phyloP scores from a whole-genome alignment of 495 filamentous ascomycete species.

The Daldinia childiae region DNA sequence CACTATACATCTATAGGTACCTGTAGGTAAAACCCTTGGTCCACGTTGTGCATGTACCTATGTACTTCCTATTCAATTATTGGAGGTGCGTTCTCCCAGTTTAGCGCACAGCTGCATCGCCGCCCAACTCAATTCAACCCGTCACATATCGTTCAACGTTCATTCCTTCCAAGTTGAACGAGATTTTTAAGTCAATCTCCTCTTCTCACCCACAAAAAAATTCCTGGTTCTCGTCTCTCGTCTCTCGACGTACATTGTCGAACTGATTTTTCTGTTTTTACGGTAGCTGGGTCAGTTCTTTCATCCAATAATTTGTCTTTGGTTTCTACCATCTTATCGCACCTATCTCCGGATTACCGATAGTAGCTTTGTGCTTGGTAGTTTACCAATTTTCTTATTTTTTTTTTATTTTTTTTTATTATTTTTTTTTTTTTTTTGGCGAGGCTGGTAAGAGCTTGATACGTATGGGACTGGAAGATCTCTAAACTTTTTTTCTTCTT shows the following conservation, averaged over 20 bases:
- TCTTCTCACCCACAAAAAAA: slow-evolving; percentile 20
- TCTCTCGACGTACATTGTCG: slow-evolving; percentile 9
- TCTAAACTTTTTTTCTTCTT: slow-evolving; percentile 39
- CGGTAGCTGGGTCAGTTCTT: slow-evolving; percentile 11
- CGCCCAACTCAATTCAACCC: slow-evolving; percentile 39
- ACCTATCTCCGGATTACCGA: slow-evolving; percentile 25
- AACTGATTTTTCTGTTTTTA: background rate
- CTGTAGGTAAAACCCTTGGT: background rate
- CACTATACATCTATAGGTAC: background rate
- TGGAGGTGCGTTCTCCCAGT: slow-evolving; percentile 3
- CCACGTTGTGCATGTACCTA: background rate
- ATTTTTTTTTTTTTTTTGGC: slow-evolving; percentile 38
- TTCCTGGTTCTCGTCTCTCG: slow-evolving; percentile 10
- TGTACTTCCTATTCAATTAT: background rate
- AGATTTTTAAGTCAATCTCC: slow-evolving; percentile 8
- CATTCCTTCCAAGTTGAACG: slow-evolving; percentile 16
- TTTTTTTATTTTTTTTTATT: slow-evolving; percentile 33
- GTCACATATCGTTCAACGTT: slow-evolving; percentile 26
- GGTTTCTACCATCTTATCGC: slow-evolving; percentile 13
- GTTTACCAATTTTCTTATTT: background rate
- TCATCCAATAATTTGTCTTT: slow-evolving; percentile 9
- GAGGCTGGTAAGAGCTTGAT: slow-evolving; percentile 31
- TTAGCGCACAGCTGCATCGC: slow-evolving; percentile 44
- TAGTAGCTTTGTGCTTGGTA: slow-evolving; percentile 31
- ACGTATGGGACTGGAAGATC: slow-evolving; percentile 45